Evolutionary conservation across 1,284 basidiomycete genomes (phyloP).

Genomic region (Fomitopsis schrenkii): DNA sequence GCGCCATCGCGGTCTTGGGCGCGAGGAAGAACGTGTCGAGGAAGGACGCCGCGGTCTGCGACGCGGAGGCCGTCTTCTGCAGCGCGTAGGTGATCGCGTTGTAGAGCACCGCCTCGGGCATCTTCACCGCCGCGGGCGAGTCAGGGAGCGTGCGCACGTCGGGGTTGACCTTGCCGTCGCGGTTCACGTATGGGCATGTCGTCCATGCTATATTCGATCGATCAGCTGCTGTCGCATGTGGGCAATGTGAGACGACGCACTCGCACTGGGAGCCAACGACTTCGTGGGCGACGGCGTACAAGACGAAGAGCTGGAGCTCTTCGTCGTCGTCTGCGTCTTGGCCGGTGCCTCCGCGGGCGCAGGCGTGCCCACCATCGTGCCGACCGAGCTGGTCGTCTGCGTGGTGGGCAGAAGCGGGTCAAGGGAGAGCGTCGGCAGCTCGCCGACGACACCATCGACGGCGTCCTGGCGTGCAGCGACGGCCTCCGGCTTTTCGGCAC

Average conservation of each 20-base stretch:
- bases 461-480: not conserved
- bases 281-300: constrained; percentile 37
- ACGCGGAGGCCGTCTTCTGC: constrained; percentile 33
- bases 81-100: constrained; percentile 56
- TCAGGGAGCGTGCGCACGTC: constrained; percentile 56
- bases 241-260: constrained; percentile 7
- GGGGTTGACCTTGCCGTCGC: constrained; percentile 68
- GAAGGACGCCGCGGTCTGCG: constrained; percentile 39
- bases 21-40: constrained; percentile 61
- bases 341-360: constrained; percentile 27
- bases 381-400: constrained; percentile 10
- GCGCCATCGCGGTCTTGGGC: constrained; percentile 56
- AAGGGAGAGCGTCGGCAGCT: constrained; percentile 4
- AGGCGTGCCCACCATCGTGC: constrained; percentile 20
- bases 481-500: not conserved
- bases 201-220: constrained; percentile 45
- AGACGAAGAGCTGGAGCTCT: constrained; percentile 14
- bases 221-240: not conserved
- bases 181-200: constrained; percentile 53
- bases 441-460: not conserved
- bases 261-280: constrained; percentile 30
- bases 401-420: constrained; percentile 6
- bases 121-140: constrained; percentile 45
- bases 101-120: constrained; percentile 60
- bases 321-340: constrained; percentile 16